A percentile compares a stretch with the other conserved stretches of the same genome.
These are phyloP conservation scores for Dactylorhiza incarnata DNA, from an alignment of 106 monocot species.

Conservation along the genomic window DNA sequence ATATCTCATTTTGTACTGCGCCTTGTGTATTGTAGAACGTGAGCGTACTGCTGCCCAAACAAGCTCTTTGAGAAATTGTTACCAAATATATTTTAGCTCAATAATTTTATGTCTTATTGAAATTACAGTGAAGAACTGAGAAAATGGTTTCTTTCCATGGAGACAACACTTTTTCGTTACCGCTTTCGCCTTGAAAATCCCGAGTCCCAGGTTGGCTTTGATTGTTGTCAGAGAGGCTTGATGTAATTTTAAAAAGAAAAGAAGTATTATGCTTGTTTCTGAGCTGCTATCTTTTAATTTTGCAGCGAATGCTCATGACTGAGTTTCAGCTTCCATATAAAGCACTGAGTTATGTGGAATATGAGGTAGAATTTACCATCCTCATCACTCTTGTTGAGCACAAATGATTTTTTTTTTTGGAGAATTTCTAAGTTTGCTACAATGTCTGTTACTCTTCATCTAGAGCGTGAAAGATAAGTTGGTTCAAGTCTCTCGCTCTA, in stretches of 20 bases:
- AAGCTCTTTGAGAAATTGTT: neutral
- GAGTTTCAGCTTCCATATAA: conserved; percentile 80
- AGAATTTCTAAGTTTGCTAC: neutral
- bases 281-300: neutral
- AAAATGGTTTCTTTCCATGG: conserved; percentile 92
- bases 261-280: neutral
- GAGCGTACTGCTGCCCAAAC: neutral
- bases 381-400: neutral
- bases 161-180: conserved; percentile 73
- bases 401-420: neutral
- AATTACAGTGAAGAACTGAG: conserved; percentile 64
- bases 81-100: neutral
- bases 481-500: conserved; percentile 66
- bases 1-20: conserved; percentile 95
- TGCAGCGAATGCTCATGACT: conserved; percentile 61
- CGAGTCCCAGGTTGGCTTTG: conserved; percentile 57
- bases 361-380: conserved; percentile 49
- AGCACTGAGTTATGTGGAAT: conserved; percentile 60
- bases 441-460: conserved; percentile 8
- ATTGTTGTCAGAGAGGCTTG: neutral
- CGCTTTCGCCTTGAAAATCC: conserved; percentile 51
- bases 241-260: neutral
- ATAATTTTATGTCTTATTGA: neutral
- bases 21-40: conserved; percentile 90
- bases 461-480: conserved; percentile 78